Evolutionary conservation across 176 grass and related monocot genomes (phyloP), one percentile per base, ranked within the genome.

Genomic region (Oryza glaberrima): DNA sequence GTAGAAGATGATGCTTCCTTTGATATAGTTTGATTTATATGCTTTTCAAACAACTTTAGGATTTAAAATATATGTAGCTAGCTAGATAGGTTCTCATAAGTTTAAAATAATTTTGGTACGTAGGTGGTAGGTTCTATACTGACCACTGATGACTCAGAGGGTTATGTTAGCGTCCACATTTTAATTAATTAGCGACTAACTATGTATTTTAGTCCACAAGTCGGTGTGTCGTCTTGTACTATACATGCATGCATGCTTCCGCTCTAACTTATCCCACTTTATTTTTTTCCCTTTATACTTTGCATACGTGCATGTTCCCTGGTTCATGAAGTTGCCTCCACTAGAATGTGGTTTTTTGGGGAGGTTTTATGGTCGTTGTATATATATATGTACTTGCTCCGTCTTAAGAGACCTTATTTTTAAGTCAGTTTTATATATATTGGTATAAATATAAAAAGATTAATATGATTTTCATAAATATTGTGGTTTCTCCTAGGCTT

Each of bases 141-240:
- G 67, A 79, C 22, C 15, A 26, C 23, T 67, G 81, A 88, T 69
- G 87, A 68, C 35, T 88, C 81, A 70, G 38, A 76, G 38, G 65
- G 19, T 38, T 72, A 36, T 75, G 63, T 38, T 54, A 32, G 46
- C 54, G 2, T 58, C 2, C 54, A 9, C 54, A 58, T 58, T 58
- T 58, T 32, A 32, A 32, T 34, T 49, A 11, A 66, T 79, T 73
- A 66, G 67, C 41, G 58, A 23, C 65, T 79, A 7, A 9, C 5
- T 72, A n/a, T 38, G 12, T 73, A 69, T 30, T 89, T 49, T 85
- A 81, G 47, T 68, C 35, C 49, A 51, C 47, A 65, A 64, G 83
- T 85, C 88, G 83, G 83, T 86, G 83, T 61, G 58, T 63, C 58
- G n/a, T 63, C 58, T 63, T 23, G 58, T 63, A 44, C 40, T 44